These are phyloP conservation scores for Pleurozium schreberi DNA, from an alignment of 225 moss, liverwort and hornwort species.

Conservation along the genomic window DNA sequence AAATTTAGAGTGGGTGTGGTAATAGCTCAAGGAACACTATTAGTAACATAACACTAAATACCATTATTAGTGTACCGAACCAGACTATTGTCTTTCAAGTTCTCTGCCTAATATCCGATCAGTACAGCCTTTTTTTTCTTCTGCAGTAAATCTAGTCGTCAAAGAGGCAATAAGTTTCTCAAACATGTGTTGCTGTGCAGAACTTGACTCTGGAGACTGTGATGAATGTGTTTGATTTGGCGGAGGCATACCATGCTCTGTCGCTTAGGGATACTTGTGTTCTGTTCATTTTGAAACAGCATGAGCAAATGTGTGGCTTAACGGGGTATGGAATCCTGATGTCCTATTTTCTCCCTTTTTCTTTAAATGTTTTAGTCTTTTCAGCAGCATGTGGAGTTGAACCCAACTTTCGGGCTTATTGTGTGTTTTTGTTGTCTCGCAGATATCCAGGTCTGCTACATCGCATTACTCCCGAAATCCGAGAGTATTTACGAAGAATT, in stretches of 20 bases:
- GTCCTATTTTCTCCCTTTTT: not conserved
- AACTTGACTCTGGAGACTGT: constrained; percentile 91
- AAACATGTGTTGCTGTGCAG: constrained; percentile 27
- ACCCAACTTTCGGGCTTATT: not conserved
- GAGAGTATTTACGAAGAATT: constrained; percentile 85
- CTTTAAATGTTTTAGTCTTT: not conserved
- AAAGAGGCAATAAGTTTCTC: not conserved
- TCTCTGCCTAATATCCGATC: not conserved
- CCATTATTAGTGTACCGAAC: too few relatives aligned
- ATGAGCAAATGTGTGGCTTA: constrained; percentile 77
- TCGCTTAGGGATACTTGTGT: constrained; percentile 95
- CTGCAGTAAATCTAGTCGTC: not conserved
- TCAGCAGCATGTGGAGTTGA: not conserved
- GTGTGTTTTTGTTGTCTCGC: not conserved
- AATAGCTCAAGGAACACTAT: too few relatives aligned
- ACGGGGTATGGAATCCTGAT: constrained; percentile 36
- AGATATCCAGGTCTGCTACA: constrained; percentile 69
- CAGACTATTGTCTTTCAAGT: not conserved
- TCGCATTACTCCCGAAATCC: constrained; percentile 80
- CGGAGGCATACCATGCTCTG: constrained; percentile 91
- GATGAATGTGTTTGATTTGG: constrained; percentile 80
- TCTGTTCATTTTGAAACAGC: constrained; percentile 81
- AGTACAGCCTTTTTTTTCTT: not conserved
- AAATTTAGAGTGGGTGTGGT: too few relatives aligned
- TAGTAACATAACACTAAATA: too few relatives aligned